These are phyloP conservation scores for Phytophthora melonis DNA, from an alignment of 352 stramenopile genomes.

Conservation along the genomic window DNA sequence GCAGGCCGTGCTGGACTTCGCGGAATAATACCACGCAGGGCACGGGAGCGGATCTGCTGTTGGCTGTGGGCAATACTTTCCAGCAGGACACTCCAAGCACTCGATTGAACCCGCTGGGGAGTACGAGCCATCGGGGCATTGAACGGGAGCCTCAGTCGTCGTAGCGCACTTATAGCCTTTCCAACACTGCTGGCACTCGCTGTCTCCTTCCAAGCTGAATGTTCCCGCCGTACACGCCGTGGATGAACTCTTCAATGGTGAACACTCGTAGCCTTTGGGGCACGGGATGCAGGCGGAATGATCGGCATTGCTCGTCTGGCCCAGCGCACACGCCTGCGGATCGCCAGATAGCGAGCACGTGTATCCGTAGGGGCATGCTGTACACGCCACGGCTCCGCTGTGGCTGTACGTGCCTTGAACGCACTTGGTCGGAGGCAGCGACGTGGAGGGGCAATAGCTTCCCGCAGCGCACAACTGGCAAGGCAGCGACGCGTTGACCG, in stretches of 20 bases:
- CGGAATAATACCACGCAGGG: conserved; percentile 53
- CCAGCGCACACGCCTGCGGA: conserved; percentile 45
- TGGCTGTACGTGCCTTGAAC: conserved; percentile 50
- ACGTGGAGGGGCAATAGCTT: conserved; percentile 47
- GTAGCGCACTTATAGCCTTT: conserved; percentile 55
- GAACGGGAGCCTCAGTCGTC: conserved; percentile 43
- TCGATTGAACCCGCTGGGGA: conserved; percentile 35
- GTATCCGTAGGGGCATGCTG: conserved; percentile 58
- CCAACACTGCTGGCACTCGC: conserved; percentile 55
- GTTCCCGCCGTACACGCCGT: conserved; percentile 41
- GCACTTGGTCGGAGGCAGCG: conserved; percentile 39
- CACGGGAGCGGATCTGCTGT: conserved; percentile 49
- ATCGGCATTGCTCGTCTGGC: conserved; percentile 56
- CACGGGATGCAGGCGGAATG: conserved; percentile 57
- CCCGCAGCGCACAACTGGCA: conserved; percentile 47
- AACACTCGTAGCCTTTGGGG: conserved; percentile 55
- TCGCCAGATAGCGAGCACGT: conserved; percentile 38
- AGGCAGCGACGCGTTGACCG: conserved; percentile 21
- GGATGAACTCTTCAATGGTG: conserved; percentile 22
- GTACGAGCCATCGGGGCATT: conserved; percentile 48
- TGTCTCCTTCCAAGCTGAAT: conserved; percentile 55
- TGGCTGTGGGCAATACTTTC: conserved; percentile 57
- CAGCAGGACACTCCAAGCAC: conserved; percentile 55
- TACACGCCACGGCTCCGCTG: conserved; percentile 48
- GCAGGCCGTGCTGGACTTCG: conserved; percentile 47